Base-by-base conservation (phyloP, 768 basidiomycete genomes). In the Russula sp. region DNA sequence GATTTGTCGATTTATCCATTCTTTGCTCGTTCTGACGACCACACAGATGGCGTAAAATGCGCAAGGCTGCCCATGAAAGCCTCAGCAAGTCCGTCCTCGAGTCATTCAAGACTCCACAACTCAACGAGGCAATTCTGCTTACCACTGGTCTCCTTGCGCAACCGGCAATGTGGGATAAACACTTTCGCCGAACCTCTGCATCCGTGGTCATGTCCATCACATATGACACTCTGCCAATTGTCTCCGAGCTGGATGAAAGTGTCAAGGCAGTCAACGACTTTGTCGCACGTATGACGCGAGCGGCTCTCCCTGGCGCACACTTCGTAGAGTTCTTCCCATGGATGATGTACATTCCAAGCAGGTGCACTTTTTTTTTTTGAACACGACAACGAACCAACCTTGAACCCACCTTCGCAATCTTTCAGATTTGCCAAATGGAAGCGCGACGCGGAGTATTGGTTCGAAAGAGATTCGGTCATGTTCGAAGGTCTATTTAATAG, bases 301-400 rank as follows among this genome's bases (percentile, higher is more conserved):
- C 66, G 1, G 51, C 66, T 32, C 56, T 48, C 31, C 67, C 67
- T 8, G 67, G 67, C 4, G 54, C 61, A 6, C 50, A 67, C 50
- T 39, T 67, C 0, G 67, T 68, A n/a, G 67, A 68, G 42, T 53
- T 68, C 34, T 57, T 68, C 39, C 53, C 67, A 3, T 63, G 56
- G 61, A 68, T 68, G 67, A 67, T 55, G 47, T 35, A 64, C 55
- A 59, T 68, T 27, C 67, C 67, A n/a, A 59, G 47, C 57, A 54
- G 50, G 55, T 56, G 40, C 20, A 20, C 4, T 16, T 18, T 6
- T 7, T 44, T 11, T 44, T 48, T 31, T 37, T 31, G 9, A 13
- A 47, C 6, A 6, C 6, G 27, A n/a, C 18, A 31, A 16, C 20
- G 31, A 5, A 31, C 20, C 34, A 2, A 47, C 6, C 2, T 47